Conservation (phyloP, 441 rosid species). For the Populus trichocarpa region DNA sequence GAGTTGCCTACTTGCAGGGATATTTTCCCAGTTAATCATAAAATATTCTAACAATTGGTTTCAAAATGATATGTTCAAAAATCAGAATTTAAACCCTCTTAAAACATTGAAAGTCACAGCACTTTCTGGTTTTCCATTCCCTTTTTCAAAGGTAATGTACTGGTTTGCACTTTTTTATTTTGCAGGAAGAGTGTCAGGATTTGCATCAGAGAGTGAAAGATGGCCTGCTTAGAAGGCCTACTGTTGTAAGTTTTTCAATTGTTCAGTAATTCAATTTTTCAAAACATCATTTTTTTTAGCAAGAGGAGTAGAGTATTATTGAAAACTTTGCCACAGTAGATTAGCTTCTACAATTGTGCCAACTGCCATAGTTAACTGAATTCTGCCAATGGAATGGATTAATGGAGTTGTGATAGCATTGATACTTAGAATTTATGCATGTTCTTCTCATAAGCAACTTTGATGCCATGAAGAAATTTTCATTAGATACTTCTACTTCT, state of each 20-base stretch:
- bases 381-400: no score
- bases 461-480: not conserved
- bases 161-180: conserved; percentile 3
- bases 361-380: no score
- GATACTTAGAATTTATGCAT: no score
- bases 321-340: no score
- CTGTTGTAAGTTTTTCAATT: conserved; percentile 33
- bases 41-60: not conserved
- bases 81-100: not conserved
- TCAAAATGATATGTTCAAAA: not conserved
- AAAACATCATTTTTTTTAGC: no score
- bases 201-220: conserved; percentile 33
- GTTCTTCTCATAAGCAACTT: not conserved
- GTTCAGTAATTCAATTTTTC: conserved; percentile 4
- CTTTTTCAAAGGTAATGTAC: not conserved
- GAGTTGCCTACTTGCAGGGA: not conserved
- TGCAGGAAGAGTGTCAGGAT: conserved; percentile 60
- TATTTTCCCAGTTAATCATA: not conserved
- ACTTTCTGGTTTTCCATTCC: not conserved
- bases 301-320: no score
- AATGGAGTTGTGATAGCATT: no score
- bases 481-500: not conserved
- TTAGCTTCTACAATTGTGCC: no score
- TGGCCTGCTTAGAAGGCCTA: conserved; percentile 33
- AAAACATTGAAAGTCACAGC: not conserved